Evolutionary conservation across 768 basidiomycete species (phyloP).

Genomic region (Phylloporus sp.): DNA sequence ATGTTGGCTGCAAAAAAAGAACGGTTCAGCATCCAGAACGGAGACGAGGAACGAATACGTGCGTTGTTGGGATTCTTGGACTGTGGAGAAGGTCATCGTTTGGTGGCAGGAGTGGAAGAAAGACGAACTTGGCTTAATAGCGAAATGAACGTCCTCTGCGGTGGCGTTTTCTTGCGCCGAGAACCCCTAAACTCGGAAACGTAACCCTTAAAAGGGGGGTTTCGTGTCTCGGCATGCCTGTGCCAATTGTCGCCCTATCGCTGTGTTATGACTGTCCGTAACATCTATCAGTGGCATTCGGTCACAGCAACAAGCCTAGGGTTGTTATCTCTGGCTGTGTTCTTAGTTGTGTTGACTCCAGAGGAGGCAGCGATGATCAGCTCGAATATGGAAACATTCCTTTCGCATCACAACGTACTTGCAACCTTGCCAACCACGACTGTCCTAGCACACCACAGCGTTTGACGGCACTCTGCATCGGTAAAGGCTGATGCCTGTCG

Average conservation of each 20-base stretch:
- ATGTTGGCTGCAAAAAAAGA: conserved; percentile 14
- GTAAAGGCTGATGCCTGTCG: no score
- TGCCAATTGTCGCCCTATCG: background rate
- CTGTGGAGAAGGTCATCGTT: conserved; percentile 13
- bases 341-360: background rate
- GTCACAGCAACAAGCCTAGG: no score
- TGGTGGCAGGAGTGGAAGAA: conserved; percentile 2
- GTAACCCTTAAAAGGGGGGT: conserved; percentile 10
- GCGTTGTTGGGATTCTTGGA: conserved; percentile 21
- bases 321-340: conserved; percentile 10
- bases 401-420: background rate
- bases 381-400: background rate
- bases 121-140: conserved; percentile 16
- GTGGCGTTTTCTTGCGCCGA: conserved; percentile 14
- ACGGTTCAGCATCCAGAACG: background rate
- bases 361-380: no score
- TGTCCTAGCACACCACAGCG: background rate
- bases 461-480: conserved; percentile 2
- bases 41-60: background rate
- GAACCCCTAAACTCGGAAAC: background rate
- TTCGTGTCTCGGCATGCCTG: background rate
- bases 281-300: no score
- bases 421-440: background rate
- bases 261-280: no score
- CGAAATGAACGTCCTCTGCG: conserved; percentile 11